Base-by-base conservation (phyloP, 2,329 filamentous ascomycete species). In the Plectosphaerella plurivora region DNA sequence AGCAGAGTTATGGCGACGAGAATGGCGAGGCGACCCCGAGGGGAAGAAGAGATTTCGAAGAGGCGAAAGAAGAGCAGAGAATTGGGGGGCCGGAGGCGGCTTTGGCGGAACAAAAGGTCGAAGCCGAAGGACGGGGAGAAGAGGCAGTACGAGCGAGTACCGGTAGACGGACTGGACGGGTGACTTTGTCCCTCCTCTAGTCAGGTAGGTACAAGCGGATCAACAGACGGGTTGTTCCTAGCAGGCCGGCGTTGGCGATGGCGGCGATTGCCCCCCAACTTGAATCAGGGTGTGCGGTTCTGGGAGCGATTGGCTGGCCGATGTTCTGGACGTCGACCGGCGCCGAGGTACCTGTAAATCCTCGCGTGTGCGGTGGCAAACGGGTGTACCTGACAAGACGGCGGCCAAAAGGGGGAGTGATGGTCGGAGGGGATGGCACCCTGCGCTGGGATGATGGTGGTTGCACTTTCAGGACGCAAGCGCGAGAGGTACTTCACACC, bases 1-100 rank as follows among this genome's bases (percentile, higher is more conserved):
- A 39, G 28, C 16, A 41, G 20, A 47, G 18, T n/a, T 25, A 25
- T 28, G 45, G 33, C 15, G 24, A 28, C 15, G 15, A 24, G 45
- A 24, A 10, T 24, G 18, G 35, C 15, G 25, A 47, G 18, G 18
- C n/a, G 6, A 22, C n/a, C 24, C 25, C 25, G 16, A 35, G 41
- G 25, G 10, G 25, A 47, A 47, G 45, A 49, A 41, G 35, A 41
- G 36, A 49, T 28, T 49, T 49, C 47, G 36, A 15, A 37, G 47
- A 49, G 47, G 47, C 47, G 47, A 33, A 41, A 41, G 28, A 44
- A 44, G 41, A 12, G 41, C 41, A 44, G 16, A 20, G 16, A 18
- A 12, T 20, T 41, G 16, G 41, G 28, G 28, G 28, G 8, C 28
- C 28, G 28, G 11, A 33, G 28, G 11, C 28, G 28, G 28, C 28